Conservation (phyloP, 495 filamentous ascomycete genomes). For the Amorphotheca resinae region DNA sequence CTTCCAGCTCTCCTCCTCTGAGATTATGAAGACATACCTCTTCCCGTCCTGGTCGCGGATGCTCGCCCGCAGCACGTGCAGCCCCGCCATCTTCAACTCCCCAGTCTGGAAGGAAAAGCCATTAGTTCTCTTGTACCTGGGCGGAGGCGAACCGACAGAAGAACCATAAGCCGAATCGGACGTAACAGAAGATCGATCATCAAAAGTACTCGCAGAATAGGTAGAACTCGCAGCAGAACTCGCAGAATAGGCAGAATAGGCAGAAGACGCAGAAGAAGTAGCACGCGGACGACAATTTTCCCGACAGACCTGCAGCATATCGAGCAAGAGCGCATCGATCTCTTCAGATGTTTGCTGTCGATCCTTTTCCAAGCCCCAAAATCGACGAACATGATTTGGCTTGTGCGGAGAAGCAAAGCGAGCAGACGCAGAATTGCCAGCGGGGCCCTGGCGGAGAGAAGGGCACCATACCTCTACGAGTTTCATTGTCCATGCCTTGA, state of each 20-base stretch:
- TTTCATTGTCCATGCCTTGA: conserved; percentile 96
- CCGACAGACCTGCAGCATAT: conserved; percentile 48
- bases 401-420: conserved; percentile 15
- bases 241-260: conserved; percentile 23
- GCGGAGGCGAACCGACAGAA: conserved; percentile 20
- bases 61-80: conserved; percentile 73
- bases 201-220: conserved; percentile 13
- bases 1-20: conserved; percentile 86
- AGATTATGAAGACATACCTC: conserved; percentile 69
- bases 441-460: conserved; percentile 25
- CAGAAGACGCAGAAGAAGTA: conserved; percentile 14
- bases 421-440: conserved; percentile 27
- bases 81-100: conserved; percentile 36
- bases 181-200: conserved; percentile 21
- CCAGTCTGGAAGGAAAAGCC: conserved; percentile 30
- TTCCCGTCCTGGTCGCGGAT: conserved; percentile 76
- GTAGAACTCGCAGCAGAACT: conserved; percentile 23
- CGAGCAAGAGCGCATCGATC: conserved; percentile 45
- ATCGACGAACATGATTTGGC: conserved; percentile 18
- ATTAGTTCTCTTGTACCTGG: conserved; percentile 15
- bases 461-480: conserved; percentile 82
- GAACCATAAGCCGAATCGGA: conserved; percentile 24
- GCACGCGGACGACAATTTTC: conserved; percentile 40
- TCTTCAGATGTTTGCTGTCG: conserved; percentile 40
- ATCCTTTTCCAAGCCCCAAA: conserved; percentile 27